Base-by-base conservation (phyloP, 495 filamentous ascomycete genomes). In the Penicillium parvum region DNA sequence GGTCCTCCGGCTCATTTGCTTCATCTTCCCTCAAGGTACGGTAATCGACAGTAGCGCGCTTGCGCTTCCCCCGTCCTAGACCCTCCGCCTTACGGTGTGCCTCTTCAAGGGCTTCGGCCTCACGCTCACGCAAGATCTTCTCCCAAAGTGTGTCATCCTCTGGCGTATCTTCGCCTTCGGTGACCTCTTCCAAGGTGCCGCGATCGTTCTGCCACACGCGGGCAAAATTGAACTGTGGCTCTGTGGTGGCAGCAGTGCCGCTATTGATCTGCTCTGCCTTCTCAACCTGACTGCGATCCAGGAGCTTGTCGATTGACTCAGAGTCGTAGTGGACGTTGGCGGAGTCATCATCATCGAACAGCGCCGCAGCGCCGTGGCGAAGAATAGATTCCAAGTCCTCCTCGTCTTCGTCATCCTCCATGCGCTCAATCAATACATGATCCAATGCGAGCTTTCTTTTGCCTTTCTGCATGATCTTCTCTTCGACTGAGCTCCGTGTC, bases 391-490 rank as follows among this genome's bases (percentile, higher is more conserved):
- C 89, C 5, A 97, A 54, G 61, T 97, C 89, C 23, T 83, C 75
- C 18, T 77, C 78, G 15, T 89, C 81, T 35, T 90, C 85, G 20
- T 90, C 82, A 1, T 77, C 76, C 36, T 85, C 86, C 77, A 97
- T 87, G 25, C 78, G 83, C 54, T 97, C 88, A 44, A 97, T 96
- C 5, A 99, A 79, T 2, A 91, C 81, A 57, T 96, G 90, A 44
- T 96, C 92, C 0, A 99, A 75, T 0, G 85, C 86, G 72, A 96
- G 83, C 69, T 99, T 99, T 65, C 87, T 94, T 47, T 90, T 86
- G 5, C 92, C 92, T 46, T 95, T 92, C 62, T 96, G 86, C 66
- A 96, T 78, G 38, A 99, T 97, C 55, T 91, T 92, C 62, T 99
- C 94, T 61, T 99, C 92, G 0, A 83, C 88, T 17, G 82, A 89